Percentiles rank a stretch among this genome's conserved stretches.
These are phyloP conservation scores for Phytophthora fragariae DNA, from an alignment of 352 stramenopile species.

Conservation along the genomic window DNA sequence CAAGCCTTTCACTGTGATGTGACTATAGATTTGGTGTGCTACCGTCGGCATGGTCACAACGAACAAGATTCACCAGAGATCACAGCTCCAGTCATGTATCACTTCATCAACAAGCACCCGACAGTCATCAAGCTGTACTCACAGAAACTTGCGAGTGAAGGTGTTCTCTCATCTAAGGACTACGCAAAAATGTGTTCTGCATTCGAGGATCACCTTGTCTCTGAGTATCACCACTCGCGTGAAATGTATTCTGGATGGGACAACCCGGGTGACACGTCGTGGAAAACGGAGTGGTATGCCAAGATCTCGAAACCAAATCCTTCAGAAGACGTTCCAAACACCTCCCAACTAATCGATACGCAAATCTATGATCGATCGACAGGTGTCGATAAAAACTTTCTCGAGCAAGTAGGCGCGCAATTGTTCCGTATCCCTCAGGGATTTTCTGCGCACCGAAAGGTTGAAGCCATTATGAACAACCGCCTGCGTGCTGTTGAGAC, in stretches of 20 bases:
- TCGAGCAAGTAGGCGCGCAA: constrained; percentile 79
- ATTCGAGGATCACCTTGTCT: constrained; percentile 71
- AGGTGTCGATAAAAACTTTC: constrained; percentile 74
- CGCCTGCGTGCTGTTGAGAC: constrained; percentile 80
- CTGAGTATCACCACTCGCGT: constrained; percentile 80
- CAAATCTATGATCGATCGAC: constrained; percentile 60
- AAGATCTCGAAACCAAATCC: constrained; percentile 22
- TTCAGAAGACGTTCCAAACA: constrained; percentile 11
- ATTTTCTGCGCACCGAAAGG: constrained; percentile 88
- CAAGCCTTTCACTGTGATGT: constrained; percentile 96
- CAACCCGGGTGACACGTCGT: constrained; percentile 71
- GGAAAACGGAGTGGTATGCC: constrained; percentile 69
- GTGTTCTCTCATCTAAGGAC: constrained; percentile 55
- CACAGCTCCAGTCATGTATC: constrained; percentile 91
- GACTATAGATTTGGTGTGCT: constrained; percentile 99
- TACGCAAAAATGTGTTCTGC: constrained; percentile 59
- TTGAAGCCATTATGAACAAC: constrained; percentile 90
- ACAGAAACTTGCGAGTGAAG: constrained; percentile 72
- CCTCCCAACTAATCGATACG: constrained; percentile 34
- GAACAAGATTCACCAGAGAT: constrained; percentile 94
- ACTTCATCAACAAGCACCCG: constrained; percentile 89
- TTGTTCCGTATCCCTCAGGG: constrained; percentile 83
- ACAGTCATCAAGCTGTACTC: constrained; percentile 82
- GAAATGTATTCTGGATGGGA: constrained; percentile 81
- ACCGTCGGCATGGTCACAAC: constrained; percentile 99